Conservation (phyloP, 352 stramenopile genomes). For the Phytophthora citricola region DNA sequence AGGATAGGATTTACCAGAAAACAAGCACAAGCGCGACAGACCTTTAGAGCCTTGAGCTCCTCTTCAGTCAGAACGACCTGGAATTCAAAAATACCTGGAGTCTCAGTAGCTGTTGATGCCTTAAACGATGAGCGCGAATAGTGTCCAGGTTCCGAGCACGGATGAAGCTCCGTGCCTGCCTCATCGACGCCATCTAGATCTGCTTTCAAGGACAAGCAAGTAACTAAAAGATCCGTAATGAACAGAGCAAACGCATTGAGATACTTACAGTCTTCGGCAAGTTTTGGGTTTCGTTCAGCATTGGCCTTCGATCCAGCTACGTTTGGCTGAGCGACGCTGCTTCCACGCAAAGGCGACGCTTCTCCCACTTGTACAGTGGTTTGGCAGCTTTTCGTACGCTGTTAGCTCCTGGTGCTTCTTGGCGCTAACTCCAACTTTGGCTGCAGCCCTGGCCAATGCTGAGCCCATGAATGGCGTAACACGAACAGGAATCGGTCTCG, state of each 20-base stretch:
- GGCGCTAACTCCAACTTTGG: constrained; percentile 25
- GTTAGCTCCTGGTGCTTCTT: constrained; percentile 46
- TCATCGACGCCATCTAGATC: constrained; percentile 56
- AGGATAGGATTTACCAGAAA: neutral
- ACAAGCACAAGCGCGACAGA: neutral
- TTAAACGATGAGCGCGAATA: constrained; percentile 50
- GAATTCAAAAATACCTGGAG: constrained; percentile 44
- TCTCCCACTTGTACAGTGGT: constrained; percentile 69
- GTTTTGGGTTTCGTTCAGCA: constrained; percentile 14
- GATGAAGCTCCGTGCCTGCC: constrained; percentile 49
- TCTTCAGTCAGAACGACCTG: constrained; percentile 68
- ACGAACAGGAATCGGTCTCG: constrained; percentile 28
- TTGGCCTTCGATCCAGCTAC: constrained; percentile 18
- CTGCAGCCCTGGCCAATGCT: constrained; percentile 26
- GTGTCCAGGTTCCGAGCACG: constrained; percentile 57
- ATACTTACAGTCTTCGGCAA: constrained; percentile 28
- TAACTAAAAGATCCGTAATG: neutral
- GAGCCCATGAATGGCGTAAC: constrained; percentile 46
- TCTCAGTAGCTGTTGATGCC: constrained; percentile 15
- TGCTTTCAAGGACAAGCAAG: constrained; percentile 1
- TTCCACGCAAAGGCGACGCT: constrained; percentile 34
- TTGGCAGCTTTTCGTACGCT: constrained; percentile 43
- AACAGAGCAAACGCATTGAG: neutral
- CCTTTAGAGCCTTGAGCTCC: constrained; percentile 65
- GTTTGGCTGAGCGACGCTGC: constrained; percentile 23